Evolutionary conservation across 306 rosid genomes (phyloP), one percentile per base, ranked within the genome.

Genomic region (Trifolium subterraneum): DNA sequence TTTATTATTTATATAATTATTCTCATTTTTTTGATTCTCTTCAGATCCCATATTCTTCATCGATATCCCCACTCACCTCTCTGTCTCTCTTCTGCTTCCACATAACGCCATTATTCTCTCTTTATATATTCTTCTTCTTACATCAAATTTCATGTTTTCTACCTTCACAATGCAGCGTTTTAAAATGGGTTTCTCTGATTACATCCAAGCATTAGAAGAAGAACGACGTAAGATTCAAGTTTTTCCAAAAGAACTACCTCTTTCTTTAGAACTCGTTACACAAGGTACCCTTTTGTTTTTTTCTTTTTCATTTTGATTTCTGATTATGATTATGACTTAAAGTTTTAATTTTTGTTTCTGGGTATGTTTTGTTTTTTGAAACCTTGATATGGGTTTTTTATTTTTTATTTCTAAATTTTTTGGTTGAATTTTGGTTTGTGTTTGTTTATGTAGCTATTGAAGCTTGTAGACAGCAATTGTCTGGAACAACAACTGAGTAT

Each of bases 171-270:
- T 88, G 89, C 89, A 88, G 69, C 72, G 62, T 2, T 44, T 75
- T 1, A 87, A 78, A 51, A 50, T 88, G 78, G 90, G 84, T 0
- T 82, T 79, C 50, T 56, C 78, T 22, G 85, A 86, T 58, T 91
- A 89, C 61, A 83, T 88, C 42, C 67, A 87, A 70, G 89, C 90
- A 65, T 73, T 94, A 56, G 93, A 91, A 67, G 75, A 68, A 45
- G 98, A 94, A 70, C 88, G 80, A 54, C 71, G 22, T 3, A 94
- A 94, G 73, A 85, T 94, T 72, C 89, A 80, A 15, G 88, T 91
- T 13, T 91, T 94, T 25, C 86, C 89, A 62, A 81, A 87, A 38
- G 98, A 94, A 78, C 88, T 94, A 27, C 98, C 98, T 61, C 89
- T 91, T 12, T 89, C 96, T 20, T 74, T 90, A 54, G 90, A 91